phyloP scores from a whole-genome alignment of 2,329 filamentous ascomycete species.

The Pestalotiopsis sp. region DNA sequence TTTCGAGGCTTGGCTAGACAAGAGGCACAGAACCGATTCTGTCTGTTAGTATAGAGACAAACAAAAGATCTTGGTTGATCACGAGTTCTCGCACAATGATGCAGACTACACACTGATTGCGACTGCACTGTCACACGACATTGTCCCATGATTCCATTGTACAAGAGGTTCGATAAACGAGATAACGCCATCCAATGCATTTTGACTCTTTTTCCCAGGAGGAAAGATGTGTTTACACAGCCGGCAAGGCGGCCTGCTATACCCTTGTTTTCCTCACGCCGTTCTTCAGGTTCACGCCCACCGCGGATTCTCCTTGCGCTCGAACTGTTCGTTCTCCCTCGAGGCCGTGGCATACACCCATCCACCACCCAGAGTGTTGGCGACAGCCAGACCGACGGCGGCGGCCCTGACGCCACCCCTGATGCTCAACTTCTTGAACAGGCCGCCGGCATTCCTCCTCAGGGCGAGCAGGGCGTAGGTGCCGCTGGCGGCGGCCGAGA shows the following conservation, averaged over 20 bases:
- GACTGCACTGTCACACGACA: background rate
- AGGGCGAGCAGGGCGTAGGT: conserved; percentile 57
- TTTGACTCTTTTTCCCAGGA: background rate
- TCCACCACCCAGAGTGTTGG: conserved; percentile 49
- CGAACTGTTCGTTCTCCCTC: conserved; percentile 48
- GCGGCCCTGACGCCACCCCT: conserved; percentile 51
- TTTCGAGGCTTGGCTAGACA: background rate
- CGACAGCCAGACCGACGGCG: conserved; percentile 49
- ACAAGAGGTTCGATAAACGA: background rate
- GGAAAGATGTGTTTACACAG: background rate
- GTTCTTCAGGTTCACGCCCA: conserved; percentile 38
- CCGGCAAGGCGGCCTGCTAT: too few species aligned
- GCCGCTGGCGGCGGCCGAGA: conserved; percentile 57
- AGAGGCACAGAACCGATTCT: background rate
- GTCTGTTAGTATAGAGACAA: background rate
- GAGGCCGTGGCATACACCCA: conserved; percentile 55
- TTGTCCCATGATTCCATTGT: background rate
- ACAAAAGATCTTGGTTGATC: background rate
- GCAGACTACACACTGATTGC: background rate
- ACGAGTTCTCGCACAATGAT: background rate
- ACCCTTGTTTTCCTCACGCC: background rate
- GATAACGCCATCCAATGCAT: background rate
- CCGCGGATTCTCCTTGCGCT: conserved; percentile 48
- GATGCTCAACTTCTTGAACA: conserved; percentile 40
- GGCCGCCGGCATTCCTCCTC: conserved; percentile 40